Base-by-base conservation (phyloP, 2,329 filamentous ascomycete species). In the Fusarium sp. region DNA sequence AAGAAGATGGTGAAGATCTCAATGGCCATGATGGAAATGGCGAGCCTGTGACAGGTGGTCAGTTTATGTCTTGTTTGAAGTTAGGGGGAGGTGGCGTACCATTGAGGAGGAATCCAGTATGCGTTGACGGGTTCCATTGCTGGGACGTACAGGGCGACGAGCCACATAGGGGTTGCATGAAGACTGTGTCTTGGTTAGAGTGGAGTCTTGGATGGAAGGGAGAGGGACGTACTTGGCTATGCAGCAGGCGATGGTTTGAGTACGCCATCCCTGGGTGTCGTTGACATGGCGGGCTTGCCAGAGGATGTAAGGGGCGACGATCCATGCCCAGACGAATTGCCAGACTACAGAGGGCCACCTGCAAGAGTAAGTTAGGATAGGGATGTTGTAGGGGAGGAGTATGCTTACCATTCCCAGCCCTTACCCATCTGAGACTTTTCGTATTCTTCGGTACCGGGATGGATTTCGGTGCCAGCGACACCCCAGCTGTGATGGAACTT, bases 101-200 rank as follows among this genome's bases (percentile, higher is more conserved):
- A 91, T 76, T 89, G 85, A 4, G 88, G 86, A 51, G 89, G 88
- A 16, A 88, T 80, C 68, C 84, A 89, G 74, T 84, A 85, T 14
- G 78, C 73, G 75, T 90, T 89, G 56, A 90, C 77, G 0, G 78
- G 74, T 3, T 77, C 80, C 80, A 90, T 85, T 11, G 69, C 81
- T 8, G 86, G 84, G 5, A 82, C 81, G 61, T 86, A 84, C 16
- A 88, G 79, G 57, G 87, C 89, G 25, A 89, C 78, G 39, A 92
- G 83, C 89, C 89, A 92, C 80, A 92, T 84, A 0, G 90, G 90
- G 11, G 89, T 87, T 23, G 89, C 89, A 58, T 86, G 89, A 21
- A 92, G 83, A 58, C 87, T 89, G 55, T 31, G 46, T 58, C 55
- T 63, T 26, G 49, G 60, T 71, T 39, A 56, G 65, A 63, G 46